A percentile compares a stretch with the other conserved stretches of the same genome.
Evolutionary conservation across 2,329 filamentous ascomycete genomes (phyloP).

Genomic region (Alternaria metachromatica): DNA sequence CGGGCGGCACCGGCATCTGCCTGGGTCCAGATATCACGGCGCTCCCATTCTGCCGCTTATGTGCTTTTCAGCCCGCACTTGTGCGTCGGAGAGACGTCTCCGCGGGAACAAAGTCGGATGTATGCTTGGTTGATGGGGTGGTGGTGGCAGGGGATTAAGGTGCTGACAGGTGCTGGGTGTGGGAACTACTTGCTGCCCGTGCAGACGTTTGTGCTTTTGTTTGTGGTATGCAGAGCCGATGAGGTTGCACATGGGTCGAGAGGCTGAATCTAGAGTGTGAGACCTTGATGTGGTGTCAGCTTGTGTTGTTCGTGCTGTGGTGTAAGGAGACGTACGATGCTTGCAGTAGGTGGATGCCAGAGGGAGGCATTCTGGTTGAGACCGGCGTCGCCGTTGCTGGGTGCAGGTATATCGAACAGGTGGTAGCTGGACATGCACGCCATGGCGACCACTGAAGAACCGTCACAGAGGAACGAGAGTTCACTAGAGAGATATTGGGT

Average conservation of each 20-base stretch:
- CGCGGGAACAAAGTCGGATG: not conserved
- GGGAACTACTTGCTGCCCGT: not conserved
- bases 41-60: not conserved
- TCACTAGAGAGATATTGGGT: not conserved
- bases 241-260: not conserved
- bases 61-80: not conserved
- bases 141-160: not conserved
- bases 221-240: not conserved
- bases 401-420: not conserved
- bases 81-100: not conserved
- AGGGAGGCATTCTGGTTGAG: not conserved
- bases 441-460: not conserved
- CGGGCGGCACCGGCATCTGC: not conserved
- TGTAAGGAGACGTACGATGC: not conserved
- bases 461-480: not conserved
- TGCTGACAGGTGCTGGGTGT: not conserved
- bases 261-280: conserved; percentile 2
- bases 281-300: not conserved
- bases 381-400: not conserved
- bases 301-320: not conserved
- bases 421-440: not conserved
- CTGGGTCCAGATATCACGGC: not conserved
- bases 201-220: not conserved
- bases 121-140: not conserved
- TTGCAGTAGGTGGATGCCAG: not conserved